Conservation (phyloP, 768 basidiomycete species). For the Leucocoprinus leucothites region DNA sequence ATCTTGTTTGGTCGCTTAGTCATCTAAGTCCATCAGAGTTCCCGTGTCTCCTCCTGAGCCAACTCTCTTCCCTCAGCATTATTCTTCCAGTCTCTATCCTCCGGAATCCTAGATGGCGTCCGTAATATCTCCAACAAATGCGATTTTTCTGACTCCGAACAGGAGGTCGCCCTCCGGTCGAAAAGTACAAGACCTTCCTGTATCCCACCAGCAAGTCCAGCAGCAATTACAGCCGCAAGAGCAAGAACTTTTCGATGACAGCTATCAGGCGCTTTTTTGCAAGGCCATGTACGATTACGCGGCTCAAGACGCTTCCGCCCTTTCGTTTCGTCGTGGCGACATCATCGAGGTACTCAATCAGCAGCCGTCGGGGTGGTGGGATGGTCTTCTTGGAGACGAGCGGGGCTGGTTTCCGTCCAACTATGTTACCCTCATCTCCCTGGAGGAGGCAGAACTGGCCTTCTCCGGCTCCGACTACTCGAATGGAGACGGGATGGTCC, state of each 20-base stretch:
- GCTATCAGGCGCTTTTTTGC: constrained; percentile 81
- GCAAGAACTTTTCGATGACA: constrained; percentile 35
- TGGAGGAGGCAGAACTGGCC: constrained; percentile 74
- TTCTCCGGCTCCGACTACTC: constrained; percentile 50
- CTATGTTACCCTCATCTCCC: constrained; percentile 78
- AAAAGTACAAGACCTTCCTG: not conserved
- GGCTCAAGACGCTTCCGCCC: constrained; percentile 82
- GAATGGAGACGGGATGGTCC: constrained; percentile 27
- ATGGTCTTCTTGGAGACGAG: constrained; percentile 84
- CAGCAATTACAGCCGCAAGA: constrained; percentile 17
- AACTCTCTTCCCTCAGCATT: not conserved
- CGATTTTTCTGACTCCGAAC: not conserved
- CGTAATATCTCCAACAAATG: not conserved
- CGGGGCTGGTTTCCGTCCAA: constrained; percentile 98
- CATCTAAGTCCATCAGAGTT: constrained; percentile 5
- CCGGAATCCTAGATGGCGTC: constrained; percentile 1
- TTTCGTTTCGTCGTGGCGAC: constrained; percentile 84
- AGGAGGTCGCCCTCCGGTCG: not conserved
- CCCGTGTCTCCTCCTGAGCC: constrained; percentile 2
- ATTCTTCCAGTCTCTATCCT: not conserved
- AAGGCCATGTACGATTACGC: constrained; percentile 90
- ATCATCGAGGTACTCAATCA: constrained; percentile 92
- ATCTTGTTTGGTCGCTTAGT: constrained; percentile 11
- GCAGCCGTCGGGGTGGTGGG: constrained; percentile 98
- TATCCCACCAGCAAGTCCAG: constrained; percentile 18